phyloP scores from a whole-genome alignment of 805 yeast genomes.

The Wickerhamomyces bovis region DNA sequence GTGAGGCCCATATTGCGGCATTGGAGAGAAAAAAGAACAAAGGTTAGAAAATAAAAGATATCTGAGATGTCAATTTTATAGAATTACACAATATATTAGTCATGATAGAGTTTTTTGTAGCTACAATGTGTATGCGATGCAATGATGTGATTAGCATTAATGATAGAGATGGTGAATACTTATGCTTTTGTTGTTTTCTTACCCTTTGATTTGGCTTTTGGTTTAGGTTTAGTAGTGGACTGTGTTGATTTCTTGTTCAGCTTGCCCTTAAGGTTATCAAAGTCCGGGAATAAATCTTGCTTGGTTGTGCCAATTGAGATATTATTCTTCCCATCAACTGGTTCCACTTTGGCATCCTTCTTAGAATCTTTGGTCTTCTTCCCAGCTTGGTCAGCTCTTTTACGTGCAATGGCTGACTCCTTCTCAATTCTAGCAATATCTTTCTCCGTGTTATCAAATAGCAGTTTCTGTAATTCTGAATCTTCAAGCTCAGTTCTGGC shows the following conservation, averaged over 20 bases:
- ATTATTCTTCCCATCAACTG: slow-evolving; percentile 1
- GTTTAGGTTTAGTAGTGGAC: not conserved
- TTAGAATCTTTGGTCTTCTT: slow-evolving; percentile 8
- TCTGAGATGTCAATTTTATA: not conserved
- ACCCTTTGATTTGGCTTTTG: not conserved
- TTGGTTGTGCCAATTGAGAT: slow-evolving; percentile 7
- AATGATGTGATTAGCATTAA: too few relatives aligned
- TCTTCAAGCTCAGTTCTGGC: slow-evolving; percentile 63
- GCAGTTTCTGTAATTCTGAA: slow-evolving; percentile 47
- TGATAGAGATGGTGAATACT: too few relatives aligned
- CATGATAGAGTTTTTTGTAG: not conserved
- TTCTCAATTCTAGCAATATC: slow-evolving; percentile 59
- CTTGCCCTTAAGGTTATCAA: slow-evolving; percentile 9
- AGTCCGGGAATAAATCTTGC: slow-evolving; percentile 27
- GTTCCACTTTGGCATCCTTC: slow-evolving; percentile 5
- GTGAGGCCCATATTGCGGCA: slow-evolving; percentile 93
- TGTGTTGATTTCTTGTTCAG: slow-evolving; percentile 1
- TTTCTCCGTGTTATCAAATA: slow-evolving; percentile 57
- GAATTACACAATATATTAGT: not conserved
- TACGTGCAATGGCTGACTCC: slow-evolving; percentile 62
- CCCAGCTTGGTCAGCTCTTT: slow-evolving; percentile 25
- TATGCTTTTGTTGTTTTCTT: not conserved
- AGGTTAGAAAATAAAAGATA: not conserved
- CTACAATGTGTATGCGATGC: not conserved
- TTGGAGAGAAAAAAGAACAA: slow-evolving; percentile 70